A percentile compares a stretch with the other conserved stretches of the same genome.
These are phyloP conservation scores for Brassica nigra DNA, from an alignment of 345 rosid species.

Conservation along the genomic window DNA sequence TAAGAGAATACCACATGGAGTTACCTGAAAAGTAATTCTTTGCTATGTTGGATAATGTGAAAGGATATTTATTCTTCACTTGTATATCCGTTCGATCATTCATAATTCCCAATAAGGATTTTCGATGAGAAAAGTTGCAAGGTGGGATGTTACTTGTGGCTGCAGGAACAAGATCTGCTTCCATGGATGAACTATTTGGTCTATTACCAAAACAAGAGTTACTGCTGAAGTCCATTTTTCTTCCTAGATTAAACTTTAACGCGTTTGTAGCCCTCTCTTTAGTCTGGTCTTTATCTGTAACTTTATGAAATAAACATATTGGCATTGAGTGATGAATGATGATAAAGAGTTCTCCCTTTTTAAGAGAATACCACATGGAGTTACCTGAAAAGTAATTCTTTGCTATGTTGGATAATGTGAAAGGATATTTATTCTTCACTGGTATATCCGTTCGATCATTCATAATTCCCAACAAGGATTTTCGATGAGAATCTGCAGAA, in stretches of 20 bases:
- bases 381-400: constrained; percentile 7
- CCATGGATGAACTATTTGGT: background rate
- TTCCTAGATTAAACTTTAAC: background rate
- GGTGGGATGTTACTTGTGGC: background rate
- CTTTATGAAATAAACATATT: background rate
- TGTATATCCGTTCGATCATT: constrained; percentile 16
- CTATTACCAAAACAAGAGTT: background rate
- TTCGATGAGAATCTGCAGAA: constrained; percentile 48
- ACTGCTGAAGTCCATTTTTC: background rate
- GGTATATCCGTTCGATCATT: constrained; percentile 15
- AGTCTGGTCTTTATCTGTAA: background rate
- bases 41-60: background rate
- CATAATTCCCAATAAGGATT: constrained; percentile 45
- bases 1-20: background rate
- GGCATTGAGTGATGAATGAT: background rate
- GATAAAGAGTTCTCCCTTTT: background rate
- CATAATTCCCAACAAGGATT: constrained; percentile 45
- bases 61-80: constrained; percentile 6
- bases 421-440: constrained; percentile 6
- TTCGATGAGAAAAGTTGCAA: constrained; percentile 39
- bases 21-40: constrained; percentile 7
- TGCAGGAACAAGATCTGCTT: background rate
- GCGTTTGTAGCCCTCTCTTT: background rate
- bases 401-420: background rate
- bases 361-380: background rate